Conservation (phyloP, 441 rosid genomes). For the Capsella rubella region DNA sequence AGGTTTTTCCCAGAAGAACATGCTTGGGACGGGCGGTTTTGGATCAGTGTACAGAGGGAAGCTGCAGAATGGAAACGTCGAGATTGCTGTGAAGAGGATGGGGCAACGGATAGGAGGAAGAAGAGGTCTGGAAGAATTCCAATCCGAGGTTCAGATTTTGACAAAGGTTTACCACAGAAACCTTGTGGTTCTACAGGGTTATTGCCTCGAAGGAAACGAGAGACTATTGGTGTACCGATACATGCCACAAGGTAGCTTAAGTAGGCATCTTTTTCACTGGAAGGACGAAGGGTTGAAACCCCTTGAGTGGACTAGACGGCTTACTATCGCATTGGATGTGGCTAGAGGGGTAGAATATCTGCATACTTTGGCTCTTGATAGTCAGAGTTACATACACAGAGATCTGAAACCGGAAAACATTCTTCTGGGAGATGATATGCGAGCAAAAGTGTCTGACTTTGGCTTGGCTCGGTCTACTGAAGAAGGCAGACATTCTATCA, state of each 20-base stretch:
- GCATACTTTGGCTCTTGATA: not conserved
- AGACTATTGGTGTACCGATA: constrained; percentile 60
- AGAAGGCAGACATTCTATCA: not conserved
- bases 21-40: not conserved
- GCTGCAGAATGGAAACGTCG: not conserved
- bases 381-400: constrained; percentile 1
- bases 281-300: constrained; percentile 15
- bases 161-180: constrained; percentile 50
- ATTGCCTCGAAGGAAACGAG: constrained; percentile 59
- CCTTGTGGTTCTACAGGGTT: constrained; percentile 59
- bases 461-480: not conserved
- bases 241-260: constrained; percentile 63
- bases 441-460: not conserved
- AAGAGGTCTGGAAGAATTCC: not conserved
- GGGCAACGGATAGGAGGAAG: not conserved
- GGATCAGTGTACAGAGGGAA: not conserved
- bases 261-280: constrained; percentile 52
- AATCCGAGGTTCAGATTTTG: not conserved
- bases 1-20: not conserved
- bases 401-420: constrained; percentile 4
- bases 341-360: not conserved
- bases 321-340: not conserved
- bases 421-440: not conserved
- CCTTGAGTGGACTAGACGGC: not conserved
- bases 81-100: not conserved